Evolutionary conservation across 2,329 filamentous ascomycete genomes (phyloP), one percentile per base, ranked within the genome.

Genomic region (Amauroascus verrucosus): DNA sequence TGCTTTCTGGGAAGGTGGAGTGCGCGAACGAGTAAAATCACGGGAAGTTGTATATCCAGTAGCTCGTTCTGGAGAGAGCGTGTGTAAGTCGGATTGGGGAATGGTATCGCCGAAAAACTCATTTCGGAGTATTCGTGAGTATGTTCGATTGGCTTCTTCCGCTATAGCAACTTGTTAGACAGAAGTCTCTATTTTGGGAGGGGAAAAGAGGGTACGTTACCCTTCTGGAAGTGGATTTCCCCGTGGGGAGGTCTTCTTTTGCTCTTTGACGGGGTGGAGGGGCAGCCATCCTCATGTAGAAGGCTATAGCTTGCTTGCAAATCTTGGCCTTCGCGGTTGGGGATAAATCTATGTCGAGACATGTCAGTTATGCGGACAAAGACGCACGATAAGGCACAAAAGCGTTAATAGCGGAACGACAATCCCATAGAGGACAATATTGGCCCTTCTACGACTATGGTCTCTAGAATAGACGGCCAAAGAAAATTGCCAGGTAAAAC

Each of bases 91-190:
- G 32, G 82, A 77, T 67, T 96, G 91, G 7, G 93, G 90, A 57
- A 97, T 84, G 26, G 88, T 87, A 61, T 81, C 82, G 63, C 95
- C 91, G 67, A 98, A 98, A 56, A 98, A 80, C 70, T 98, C 93
- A 50, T 88, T 85, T 54, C 93, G 85, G 53, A 98, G 75, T 6
- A 98, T 75, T 18, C 83, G 85, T 26, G 89, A 94, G 68, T 91
- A 98, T 18, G 88, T 96, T 55, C 86, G 81, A 63, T 98, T 96
- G 46, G 93, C 93, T 77, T 97, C 89, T 72, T 96, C 90, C 48
- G 86, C 90, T 83, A 62, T 20, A 51, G 22, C 13, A 53, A 55
- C 40, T 40, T 53, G 30, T 59, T 44, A 63, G 61, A 54, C 48
- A 57, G 59, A 22, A n/a, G 38, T 24, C 26, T 18, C 40, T 44